Evolutionary conservation across 2,329 filamentous ascomycete genomes (phyloP), one percentile per base, ranked within the genome.

Genomic region (Raffaelea albimanens): DNA sequence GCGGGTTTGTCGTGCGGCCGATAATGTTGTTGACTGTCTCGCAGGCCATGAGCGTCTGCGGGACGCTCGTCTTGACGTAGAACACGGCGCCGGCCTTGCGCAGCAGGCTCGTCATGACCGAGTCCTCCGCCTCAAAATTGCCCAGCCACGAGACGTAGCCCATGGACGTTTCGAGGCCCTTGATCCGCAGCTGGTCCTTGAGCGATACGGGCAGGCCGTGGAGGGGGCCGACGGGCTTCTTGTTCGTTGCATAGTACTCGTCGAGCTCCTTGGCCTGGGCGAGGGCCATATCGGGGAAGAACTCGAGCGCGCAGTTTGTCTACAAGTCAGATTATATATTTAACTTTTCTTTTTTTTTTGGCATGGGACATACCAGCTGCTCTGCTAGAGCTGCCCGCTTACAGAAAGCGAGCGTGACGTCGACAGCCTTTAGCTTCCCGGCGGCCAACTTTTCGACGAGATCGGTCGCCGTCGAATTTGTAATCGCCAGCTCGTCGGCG

Each of bases 181-280:
- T 38, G 9, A 71, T 59, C 43, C 69, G 66, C 49, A 72, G 70
- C 49, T 69, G 67, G 53, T 73, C 70, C 51, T 73, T 73, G 29
- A 73, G 53, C 43, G 67, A 71, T 14, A 73, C 55, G 0, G 76
- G 77, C 2, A 81, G 59, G 19, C 65, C 65, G 47, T 66, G 63
- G 2, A 68, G 56, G 13, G 65, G 62, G 0, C 65, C 65, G n/a
- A 63, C 31, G 3, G 62, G 56, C 29, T 56, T 59, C 41, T 55
- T 55, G 45, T 61, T 52, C 16, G 53, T 50, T n/a, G 51, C 49
- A 10, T 62, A 56, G 43, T 61, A 58, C 9, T 52, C 47, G 51
- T 67, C 65, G n/a, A 67, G 59, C 38, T 53, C 56, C 33, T 50
- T 48, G 4, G 65, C 63, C 2, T 58, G 53, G 43, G 55, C 49